Evolutionary conservation across 768 basidiomycete genomes (phyloP).

Genomic region (Sporobolomyces roseus): DNA sequence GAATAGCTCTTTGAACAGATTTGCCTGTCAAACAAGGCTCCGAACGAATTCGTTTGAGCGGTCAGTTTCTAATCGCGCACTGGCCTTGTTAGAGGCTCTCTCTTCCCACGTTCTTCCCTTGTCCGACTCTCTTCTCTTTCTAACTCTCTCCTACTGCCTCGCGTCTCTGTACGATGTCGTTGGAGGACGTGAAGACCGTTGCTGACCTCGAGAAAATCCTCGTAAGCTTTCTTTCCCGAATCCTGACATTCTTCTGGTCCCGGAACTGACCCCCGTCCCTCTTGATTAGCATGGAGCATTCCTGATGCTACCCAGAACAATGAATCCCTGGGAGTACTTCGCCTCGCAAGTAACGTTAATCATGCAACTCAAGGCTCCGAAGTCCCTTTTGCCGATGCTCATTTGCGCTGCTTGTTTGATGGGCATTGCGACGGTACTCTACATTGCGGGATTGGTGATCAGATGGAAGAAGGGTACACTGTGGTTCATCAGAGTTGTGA

Average conservation of each 20-base stretch:
- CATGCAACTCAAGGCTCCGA: background rate
- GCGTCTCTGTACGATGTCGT: background rate
- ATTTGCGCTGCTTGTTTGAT: background rate
- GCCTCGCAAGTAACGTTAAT: background rate
- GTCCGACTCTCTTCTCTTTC: background rate
- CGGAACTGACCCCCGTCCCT: background rate
- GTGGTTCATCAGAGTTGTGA: slow-evolving; percentile 2
- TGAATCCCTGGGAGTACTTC: slow-evolving; percentile 1
- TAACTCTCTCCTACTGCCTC: background rate
- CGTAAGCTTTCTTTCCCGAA: background rate
- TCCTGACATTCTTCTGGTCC: background rate
- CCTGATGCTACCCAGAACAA: background rate
- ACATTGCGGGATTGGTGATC: background rate
- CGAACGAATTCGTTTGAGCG: no score
- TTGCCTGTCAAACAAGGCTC: no score
- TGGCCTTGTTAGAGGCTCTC: no score
- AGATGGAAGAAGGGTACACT: slow-evolving; percentile 6
- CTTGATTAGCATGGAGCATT: background rate
- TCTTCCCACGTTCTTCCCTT: no score
- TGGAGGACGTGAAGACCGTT: background rate
- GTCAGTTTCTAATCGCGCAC: no score
- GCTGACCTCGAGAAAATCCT: background rate
- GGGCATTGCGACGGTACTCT: background rate
- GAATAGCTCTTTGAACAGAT: no score
- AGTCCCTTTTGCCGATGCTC: background rate